Percentiles rank a stretch among this genome's conserved stretches.
These are phyloP conservation scores for Chenopodium berlandieri DNA, from an alignment of 148 eudicot species.

Conservation along the genomic window DNA sequence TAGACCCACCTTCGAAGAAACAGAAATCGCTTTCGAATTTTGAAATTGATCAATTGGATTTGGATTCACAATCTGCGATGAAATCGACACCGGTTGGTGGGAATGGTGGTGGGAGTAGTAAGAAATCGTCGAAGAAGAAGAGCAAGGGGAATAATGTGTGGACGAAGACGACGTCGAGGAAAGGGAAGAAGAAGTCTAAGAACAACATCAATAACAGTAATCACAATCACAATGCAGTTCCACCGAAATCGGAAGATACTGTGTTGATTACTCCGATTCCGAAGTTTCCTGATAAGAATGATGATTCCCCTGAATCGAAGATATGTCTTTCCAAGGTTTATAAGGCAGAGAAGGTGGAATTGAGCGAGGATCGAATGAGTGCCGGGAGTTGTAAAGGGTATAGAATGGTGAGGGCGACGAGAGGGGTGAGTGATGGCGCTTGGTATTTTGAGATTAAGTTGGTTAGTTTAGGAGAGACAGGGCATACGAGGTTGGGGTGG, in stretches of 20 bases:
- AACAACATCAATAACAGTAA: constrained; percentile 49
- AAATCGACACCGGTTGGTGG: not conserved
- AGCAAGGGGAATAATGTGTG: constrained; percentile 27
- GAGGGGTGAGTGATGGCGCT: constrained; percentile 81
- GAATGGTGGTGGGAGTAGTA: constrained; percentile 6
- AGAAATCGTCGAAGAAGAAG: constrained; percentile 33
- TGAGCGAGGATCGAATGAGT: constrained; percentile 77
- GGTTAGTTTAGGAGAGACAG: constrained; percentile 71
- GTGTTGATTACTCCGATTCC: constrained; percentile 66
- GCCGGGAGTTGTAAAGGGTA: constrained; percentile 91
- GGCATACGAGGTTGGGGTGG: constrained; percentile 94
- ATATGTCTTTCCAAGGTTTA: constrained; percentile 75
- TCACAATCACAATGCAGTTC: constrained; percentile 31
- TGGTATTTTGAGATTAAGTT: constrained; percentile 93
- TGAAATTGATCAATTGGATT: not conserved
- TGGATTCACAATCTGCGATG: not conserved
- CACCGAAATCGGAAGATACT: constrained; percentile 40
- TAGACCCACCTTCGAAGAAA: constrained; percentile 10
- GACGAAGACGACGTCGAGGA: constrained; percentile 36
- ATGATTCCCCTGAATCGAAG: constrained; percentile 53
- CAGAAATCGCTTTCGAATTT: constrained; percentile 12
- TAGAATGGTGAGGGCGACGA: constrained; percentile 95
- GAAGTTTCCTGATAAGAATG: constrained; percentile 70
- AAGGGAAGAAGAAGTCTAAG: constrained; percentile 52
- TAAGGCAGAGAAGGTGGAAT: constrained; percentile 92